These are phyloP conservation scores for Sclerotinia glacialis DNA, from an alignment of 2,329 filamentous ascomycete species.

Conservation along the genomic window DNA sequence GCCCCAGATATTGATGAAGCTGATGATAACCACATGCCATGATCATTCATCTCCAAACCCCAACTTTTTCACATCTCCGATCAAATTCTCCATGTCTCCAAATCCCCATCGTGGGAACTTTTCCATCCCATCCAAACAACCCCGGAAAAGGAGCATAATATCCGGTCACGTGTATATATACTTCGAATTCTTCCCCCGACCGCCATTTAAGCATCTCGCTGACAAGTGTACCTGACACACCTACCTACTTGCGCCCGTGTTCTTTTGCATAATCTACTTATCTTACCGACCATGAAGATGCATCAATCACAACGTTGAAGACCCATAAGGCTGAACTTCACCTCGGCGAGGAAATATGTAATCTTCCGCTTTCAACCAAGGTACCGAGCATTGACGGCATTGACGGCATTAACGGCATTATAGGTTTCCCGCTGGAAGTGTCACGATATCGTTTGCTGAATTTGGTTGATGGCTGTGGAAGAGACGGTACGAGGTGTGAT, in stretches of 20 bases:
- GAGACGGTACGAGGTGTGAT: not conserved
- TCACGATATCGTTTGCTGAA: not conserved
- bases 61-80: not conserved
- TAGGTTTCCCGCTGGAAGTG: not conserved
- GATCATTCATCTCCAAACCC: not conserved
- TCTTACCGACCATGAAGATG: not conserved
- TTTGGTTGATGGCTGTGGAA: not conserved
- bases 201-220: slow-evolving; percentile 2
- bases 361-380: not conserved
- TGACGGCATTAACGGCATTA: not conserved
- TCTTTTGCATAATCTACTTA: slow-evolving; percentile 13
- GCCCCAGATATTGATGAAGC: not conserved
- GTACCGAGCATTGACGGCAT: not conserved
- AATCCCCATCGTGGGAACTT: too few species aligned
- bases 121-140: too few species aligned
- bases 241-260: not conserved
- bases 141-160: not conserved
- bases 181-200: not conserved
- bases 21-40: not conserved
- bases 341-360: slow-evolving; percentile 6
- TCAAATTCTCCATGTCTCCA: not conserved
- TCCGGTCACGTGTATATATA: not conserved
- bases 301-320: not conserved
- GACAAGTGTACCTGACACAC: slow-evolving; percentile 16
- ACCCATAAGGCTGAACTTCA: slow-evolving; percentile 1